Base-by-base conservation (phyloP, 2,329 filamentous ascomycete genomes). In the Diaporthe australafricana region DNA sequence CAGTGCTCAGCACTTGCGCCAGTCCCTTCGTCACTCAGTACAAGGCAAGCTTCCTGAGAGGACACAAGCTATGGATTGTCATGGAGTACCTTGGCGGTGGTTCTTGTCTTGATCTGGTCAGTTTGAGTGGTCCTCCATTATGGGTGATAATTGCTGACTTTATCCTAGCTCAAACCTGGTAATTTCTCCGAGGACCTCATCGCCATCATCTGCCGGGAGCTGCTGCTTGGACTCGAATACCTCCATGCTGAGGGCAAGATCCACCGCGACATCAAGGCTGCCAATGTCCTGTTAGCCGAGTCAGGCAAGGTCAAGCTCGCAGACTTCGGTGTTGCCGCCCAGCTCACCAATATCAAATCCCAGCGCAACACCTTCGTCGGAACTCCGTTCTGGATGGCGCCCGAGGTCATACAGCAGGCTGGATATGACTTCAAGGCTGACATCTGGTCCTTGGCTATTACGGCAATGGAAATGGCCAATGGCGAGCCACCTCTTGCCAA, bases 21-120 rank as follows among this genome's bases (percentile, higher is more conserved):
- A 98, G 95, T 80, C 93, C 93, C 60, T 97, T 93, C 82, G 95
- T 99, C 76, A 98, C 96, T 20, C 94, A 97, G 80, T 99, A 99
- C 87, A 97, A 95, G 81, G 93, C 94, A 27, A 98, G 95, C 80
- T 99, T 98, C 81, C 89, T 98, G n/a, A 91, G 94, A 77, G 96
- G 96, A 32, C 93, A 95, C 81, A 99, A 98, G 84, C 86, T 99
- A 86, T 99, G 96, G 96, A 99, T 99, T 79, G 94, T 98, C 72
- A 99, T 99, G 96, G 96, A 99, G 83, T 99, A 93, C 79, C 86
- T 99, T 14, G 96, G 96, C 7, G 96, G 96, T 75, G 96, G 96
- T 50, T 98, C 96, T 22, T 98, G 96, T 81, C 87, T 98, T 75
- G 96, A 99, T 81, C 83, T 99, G 86, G 94, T 97, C 89, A 78